Evolutionary conservation across 2,329 filamentous ascomycete genomes (phyloP), one percentile per base, ranked within the genome.

Genomic region (Chaetomium strumarium): DNA sequence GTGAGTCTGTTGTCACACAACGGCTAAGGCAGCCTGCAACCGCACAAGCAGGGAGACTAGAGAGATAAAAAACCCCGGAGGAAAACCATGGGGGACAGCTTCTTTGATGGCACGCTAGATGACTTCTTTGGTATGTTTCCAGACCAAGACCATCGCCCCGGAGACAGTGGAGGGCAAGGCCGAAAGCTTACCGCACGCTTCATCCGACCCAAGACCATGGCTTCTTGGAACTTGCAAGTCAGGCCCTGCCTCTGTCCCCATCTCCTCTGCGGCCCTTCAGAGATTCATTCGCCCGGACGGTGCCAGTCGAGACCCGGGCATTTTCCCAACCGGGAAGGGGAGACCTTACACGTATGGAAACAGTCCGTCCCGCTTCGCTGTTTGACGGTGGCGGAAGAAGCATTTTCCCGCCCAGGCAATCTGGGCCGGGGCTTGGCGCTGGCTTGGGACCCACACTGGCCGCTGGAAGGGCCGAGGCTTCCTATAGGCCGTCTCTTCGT

Each of bases 1-100:
- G 24, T 24, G 4, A 24, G 4, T 4, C 24, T 24, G 24, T 24
- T 24, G 24, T 24, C 24, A 24, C 24, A 24, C 24, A 7, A 24
- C 24, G 24, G 24, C 4, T 24, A 24, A 24, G 24, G 24, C 24
- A 24, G 24, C 24, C 24, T 24, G 24, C 24, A 24, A 24, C 4
- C 24, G 24, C 4, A 24, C 24, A 24, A 24, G 24, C 24, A 24
- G 24, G 24, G 24, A 24, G 4, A 24, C 24, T 4, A 24, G 24
- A 7, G 33, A 34, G 33, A 34, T n/a, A n/a, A 10, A 20, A 39
- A 19, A 20, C 36, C 4, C 7, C n/a, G 6, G 31, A 24, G 24
- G 24, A 7, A 24, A 41, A 37, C 41, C 38, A 59, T 61, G 59
- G 48, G 40, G 4, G 51, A 59, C 52, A 54, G 43, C 38, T 58